Evolutionary conservation across 2,329 filamentous ascomycete genomes (phyloP).

Genomic region (Penicillium sp.): DNA sequence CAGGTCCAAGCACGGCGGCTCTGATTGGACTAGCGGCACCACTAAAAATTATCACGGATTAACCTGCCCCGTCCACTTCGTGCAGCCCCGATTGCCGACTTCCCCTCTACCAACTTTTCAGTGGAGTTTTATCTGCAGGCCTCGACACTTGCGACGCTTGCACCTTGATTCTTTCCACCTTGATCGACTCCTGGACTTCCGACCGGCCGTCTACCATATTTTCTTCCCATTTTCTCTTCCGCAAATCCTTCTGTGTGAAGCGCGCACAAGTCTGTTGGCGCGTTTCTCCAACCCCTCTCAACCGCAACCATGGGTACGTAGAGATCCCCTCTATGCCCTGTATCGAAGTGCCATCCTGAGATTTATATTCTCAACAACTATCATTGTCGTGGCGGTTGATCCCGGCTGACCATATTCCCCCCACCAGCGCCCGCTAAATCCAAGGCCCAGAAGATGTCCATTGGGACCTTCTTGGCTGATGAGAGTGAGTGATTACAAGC

Average conservation of each 20-base stretch:
- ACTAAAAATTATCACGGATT: conserved; percentile 44
- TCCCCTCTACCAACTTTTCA: conserved; percentile 29
- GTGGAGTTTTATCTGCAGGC: conserved; percentile 18
- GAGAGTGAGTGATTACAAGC: conserved; percentile 63
- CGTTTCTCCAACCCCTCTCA: conserved; percentile 38
- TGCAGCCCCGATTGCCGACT: conserved; percentile 25
- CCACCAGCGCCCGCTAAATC: conserved; percentile 81
- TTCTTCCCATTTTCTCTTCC: conserved; percentile 17
- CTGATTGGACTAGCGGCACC: conserved; percentile 44
- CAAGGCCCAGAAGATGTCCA: conserved; percentile 93
- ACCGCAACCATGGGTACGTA: conserved; percentile 61
- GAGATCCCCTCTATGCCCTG: conserved; percentile 15
- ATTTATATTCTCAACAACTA: conserved; percentile 1
- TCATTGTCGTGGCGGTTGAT: conserved; percentile 39
- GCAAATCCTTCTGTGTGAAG: conserved; percentile 31
- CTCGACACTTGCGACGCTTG: conserved; percentile 22
- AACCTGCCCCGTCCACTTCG: conserved; percentile 35
- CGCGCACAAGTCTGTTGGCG: conserved; percentile 42
- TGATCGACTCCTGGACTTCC: conserved; percentile 19
- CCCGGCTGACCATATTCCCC: conserved; percentile 36
- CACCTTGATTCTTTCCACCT: conserved; percentile 14
- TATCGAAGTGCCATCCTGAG: background rate
- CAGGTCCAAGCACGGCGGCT: conserved; percentile 21
- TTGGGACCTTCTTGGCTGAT: conserved; percentile 92
- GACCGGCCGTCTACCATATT: conserved; percentile 19